Evolutionary conservation across 306 rosid species (phyloP).

Genomic region (Boehmeria nivea): DNA sequence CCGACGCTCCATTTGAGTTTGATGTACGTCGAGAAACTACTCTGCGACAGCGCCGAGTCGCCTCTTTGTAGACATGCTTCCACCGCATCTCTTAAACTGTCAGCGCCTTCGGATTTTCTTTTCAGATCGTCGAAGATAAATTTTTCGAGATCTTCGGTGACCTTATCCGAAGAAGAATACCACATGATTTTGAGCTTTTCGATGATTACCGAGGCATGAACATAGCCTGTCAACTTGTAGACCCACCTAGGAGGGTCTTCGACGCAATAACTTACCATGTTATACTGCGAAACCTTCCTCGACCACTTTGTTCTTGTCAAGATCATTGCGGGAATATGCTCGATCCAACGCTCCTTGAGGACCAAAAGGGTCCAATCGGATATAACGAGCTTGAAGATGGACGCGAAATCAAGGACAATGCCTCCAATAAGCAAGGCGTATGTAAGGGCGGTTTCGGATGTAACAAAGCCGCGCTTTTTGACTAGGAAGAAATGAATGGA

Average conservation of each 20-base stretch:
- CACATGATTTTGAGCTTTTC: background rate
- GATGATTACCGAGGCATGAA: background rate
- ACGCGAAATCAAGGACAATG: slow-evolving; percentile 1
- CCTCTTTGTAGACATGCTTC: slow-evolving; percentile 12
- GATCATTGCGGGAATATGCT: background rate
- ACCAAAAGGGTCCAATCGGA: slow-evolving; percentile 13
- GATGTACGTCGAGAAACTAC: background rate
- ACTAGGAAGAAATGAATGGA: background rate
- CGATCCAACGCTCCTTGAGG: background rate
- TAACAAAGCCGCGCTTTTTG: background rate
- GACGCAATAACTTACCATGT: slow-evolving; percentile 19
- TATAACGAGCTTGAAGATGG: background rate
- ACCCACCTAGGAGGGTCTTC: background rate
- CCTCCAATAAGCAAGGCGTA: slow-evolving; percentile 16
- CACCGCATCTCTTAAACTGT: background rate
- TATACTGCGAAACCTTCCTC: slow-evolving; percentile 14
- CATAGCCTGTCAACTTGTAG: background rate
- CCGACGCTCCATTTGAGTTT: slow-evolving; percentile 18
- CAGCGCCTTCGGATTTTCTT: background rate
- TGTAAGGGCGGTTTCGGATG: slow-evolving; percentile 2
- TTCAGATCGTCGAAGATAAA: slow-evolving; percentile 20
- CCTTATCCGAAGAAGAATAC: background rate
- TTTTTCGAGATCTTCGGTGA: background rate
- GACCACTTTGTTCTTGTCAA: slow-evolving; percentile 25
- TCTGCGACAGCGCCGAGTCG: slow-evolving; percentile 18